Evolutionary conservation across 2,329 filamentous ascomycete species (phyloP), one percentile per base, ranked within the genome.

Genomic region (Alternaria viburni): DNA sequence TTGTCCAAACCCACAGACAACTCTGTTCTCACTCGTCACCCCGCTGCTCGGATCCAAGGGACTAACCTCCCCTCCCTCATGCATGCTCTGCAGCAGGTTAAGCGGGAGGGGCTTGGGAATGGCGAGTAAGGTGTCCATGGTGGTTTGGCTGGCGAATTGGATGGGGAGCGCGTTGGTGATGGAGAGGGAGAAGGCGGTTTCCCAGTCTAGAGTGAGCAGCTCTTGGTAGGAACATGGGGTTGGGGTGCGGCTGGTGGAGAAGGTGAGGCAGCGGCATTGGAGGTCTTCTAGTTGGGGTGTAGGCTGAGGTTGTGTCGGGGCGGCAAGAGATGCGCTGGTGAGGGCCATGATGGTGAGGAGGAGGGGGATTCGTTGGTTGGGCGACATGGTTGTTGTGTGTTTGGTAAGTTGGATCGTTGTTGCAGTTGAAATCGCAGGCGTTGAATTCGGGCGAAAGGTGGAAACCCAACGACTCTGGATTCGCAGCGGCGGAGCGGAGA

Each of bases 191-290:
- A 67, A 67, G 6, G 74, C 74, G 0, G 69, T 64, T 15, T 67
- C 47, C 73, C 73, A 77, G 58, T 69, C 66, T 7, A 76, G 66
- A 1, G 63, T 61, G 21, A 71, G 68, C 1, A 69, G 66, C 46
- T 67, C 67, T 23, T 73, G 55, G 43, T 71, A 66, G 5, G 67
- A 64, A 69, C 74, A 76, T 10, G 66, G 28, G 2, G 61, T 66
- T 11, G 73, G 71, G 36, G 54, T 57, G 17, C 69, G 60, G 32
- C 66, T 63, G 11, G 68, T 62, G 8, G 69, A 69, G 54, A 74
- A 72, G 21, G 71, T 69, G 0, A 77, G 50, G 51, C 74, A 77
- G 51, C 69, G 69, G 54, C 74, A 77, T 43, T 70, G 64, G 3
- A 76, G 57, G 36, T 70, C 69, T 45, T 69, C 63, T 12, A 72